Conservation (phyloP, 2,329 filamentous ascomycete species). For the Colletotrichum cordylinicola region DNA sequence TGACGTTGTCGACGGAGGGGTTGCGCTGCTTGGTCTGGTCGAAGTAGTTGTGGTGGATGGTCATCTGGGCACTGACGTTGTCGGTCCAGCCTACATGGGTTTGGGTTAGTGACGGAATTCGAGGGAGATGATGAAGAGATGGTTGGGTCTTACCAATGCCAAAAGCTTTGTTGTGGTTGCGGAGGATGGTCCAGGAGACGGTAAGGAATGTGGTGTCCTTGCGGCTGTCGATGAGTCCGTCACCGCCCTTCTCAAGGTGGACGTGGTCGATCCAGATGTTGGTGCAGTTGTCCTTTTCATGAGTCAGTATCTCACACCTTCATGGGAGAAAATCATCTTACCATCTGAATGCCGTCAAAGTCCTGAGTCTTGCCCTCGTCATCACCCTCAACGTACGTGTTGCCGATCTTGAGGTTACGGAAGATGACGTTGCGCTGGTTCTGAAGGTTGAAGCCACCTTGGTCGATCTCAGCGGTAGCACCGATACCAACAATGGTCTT, state of each 20-base stretch:
- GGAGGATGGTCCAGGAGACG: slow-evolving; percentile 29
- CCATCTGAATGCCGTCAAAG: slow-evolving; percentile 29
- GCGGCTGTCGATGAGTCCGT: slow-evolving; percentile 29
- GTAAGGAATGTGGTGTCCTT: slow-evolving; percentile 31
- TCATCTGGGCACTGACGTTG: slow-evolving; percentile 27
- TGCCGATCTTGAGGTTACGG: slow-evolving; percentile 27
- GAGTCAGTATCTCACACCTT: background rate
- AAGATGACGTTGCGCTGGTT: slow-evolving; percentile 28
- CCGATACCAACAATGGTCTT: slow-evolving; percentile 31
- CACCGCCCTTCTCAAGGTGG: slow-evolving; percentile 27
- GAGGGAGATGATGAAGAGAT: background rate
- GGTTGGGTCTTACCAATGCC: slow-evolving; percentile 25
- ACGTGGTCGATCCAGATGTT: slow-evolving; percentile 33
- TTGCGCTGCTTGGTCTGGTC: slow-evolving; percentile 29
- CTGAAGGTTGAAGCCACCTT: slow-evolving; percentile 27
- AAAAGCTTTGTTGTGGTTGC: slow-evolving; percentile 30
- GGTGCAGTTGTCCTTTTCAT: slow-evolving; percentile 11
- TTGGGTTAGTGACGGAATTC: background rate
- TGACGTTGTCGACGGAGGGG: slow-evolving; percentile 29
- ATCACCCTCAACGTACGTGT: slow-evolving; percentile 14
- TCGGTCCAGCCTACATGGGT: slow-evolving; percentile 28
- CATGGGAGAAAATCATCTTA: background rate
- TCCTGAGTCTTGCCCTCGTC: slow-evolving; percentile 29
- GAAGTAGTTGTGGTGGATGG: slow-evolving; percentile 30
- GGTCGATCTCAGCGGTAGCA: slow-evolving; percentile 25